phyloP scores from a whole-genome alignment of 2,329 filamentous ascomycete genomes.

The Achaetomium macrosporum region DNA sequence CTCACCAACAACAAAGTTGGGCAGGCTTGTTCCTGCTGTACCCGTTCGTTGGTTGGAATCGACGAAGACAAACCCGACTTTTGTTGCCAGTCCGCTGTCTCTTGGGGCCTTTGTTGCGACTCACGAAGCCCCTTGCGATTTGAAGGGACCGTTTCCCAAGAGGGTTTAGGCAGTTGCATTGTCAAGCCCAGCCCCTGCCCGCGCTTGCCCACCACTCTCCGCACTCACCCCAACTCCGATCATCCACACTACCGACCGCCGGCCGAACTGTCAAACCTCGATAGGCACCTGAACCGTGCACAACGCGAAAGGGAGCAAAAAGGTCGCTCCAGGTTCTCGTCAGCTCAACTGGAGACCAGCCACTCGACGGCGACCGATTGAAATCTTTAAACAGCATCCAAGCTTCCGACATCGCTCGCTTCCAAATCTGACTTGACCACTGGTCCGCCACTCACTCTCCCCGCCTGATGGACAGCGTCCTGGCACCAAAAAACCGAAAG shows the following conservation, averaged over 20 bases:
- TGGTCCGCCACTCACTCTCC: conserved; percentile 1
- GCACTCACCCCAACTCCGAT: neutral
- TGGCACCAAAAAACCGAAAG: neutral
- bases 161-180: conserved; percentile 13
- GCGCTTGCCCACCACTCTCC: conserved; percentile 3
- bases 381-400: neutral
- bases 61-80: neutral
- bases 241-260: neutral
- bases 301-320: neutral
- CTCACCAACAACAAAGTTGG: no score
- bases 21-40: no score
- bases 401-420: conserved; percentile 7
- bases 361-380: no score
- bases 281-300: neutral
- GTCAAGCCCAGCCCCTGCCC: conserved; percentile 9
- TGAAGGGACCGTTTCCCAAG: conserved; percentile 13
- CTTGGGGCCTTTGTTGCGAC: conserved; percentile 6
- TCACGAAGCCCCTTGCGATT: conserved; percentile 2
- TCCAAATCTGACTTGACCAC: conserved; percentile 2
- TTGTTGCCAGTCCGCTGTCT: neutral
- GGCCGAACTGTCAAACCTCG: conserved; percentile 2
- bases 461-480: conserved; percentile 14
- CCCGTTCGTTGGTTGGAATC: no score
- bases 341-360: no score
- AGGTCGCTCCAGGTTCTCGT: neutral